Conservation (phyloP, 2,329 filamentous ascomycete genomes). For the Colletotrichum tofieldiae region DNA sequence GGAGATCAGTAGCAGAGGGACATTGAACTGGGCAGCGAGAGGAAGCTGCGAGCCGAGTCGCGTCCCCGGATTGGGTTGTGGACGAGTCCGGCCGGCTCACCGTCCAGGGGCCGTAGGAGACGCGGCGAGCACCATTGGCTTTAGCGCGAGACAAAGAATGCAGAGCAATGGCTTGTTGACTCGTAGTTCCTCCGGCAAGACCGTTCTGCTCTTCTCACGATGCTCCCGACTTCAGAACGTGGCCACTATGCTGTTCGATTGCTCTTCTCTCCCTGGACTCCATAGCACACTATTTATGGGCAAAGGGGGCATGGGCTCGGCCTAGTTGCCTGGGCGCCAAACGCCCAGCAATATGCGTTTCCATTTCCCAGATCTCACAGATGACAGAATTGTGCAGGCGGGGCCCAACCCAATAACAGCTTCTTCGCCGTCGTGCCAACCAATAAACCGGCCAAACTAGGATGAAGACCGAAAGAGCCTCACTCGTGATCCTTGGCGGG, state of each 20-base stretch:
- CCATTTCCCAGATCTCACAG: slow-evolving; percentile 31
- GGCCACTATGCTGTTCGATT: slow-evolving; percentile 12
- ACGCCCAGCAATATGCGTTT: slow-evolving; percentile 34
- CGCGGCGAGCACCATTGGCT: not conserved
- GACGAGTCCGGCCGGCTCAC: not conserved
- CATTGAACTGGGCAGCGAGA: not conserved
- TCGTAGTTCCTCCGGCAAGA: not conserved
- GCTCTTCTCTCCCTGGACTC: not conserved
- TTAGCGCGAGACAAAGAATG: not conserved
- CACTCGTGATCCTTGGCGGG: slow-evolving; percentile 10
- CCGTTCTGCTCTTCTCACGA: not conserved
- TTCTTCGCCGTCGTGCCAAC: not conserved
- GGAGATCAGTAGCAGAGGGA: not conserved
- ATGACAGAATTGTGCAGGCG: slow-evolving; percentile 13
- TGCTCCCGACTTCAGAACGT: not conserved
- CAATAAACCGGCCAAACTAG: not conserved
- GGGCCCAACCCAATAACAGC: slow-evolving; percentile 21
- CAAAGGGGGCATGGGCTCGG: not conserved
- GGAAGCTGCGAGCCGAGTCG: not conserved
- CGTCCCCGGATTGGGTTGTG: not conserved
- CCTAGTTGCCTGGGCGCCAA: slow-evolving; percentile 26
- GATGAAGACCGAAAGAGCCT: slow-evolving; percentile 35
- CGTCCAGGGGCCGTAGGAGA: not conserved
- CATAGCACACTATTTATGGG: not conserved
- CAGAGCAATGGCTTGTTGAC: not conserved